Evolutionary conservation across 108 stramenopile species (phyloP).

Genomic region (Pseudonitzschia pungens): DNA sequence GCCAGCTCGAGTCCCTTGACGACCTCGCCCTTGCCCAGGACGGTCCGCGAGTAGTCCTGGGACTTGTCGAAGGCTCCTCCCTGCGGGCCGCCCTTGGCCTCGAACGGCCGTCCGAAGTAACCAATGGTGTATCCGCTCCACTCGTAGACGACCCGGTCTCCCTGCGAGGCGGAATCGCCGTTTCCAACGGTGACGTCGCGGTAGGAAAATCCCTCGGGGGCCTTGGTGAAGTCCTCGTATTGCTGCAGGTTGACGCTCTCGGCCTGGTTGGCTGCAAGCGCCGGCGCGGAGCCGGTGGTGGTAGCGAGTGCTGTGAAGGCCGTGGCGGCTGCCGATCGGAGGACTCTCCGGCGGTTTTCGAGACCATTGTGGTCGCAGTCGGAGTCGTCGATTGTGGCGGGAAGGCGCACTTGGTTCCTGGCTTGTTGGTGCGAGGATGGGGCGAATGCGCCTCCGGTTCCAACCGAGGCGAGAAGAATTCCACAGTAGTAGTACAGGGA

Average conservation of each 20-base stretch:
- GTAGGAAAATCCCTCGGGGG: conserved; percentile 64
- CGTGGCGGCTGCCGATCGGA: not conserved
- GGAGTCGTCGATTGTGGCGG: not conserved
- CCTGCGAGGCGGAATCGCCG: conserved; percentile 35
- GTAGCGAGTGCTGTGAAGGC: not conserved
- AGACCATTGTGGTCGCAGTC: not conserved
- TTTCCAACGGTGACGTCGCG: conserved; percentile 70
- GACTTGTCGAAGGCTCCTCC: conserved; percentile 94
- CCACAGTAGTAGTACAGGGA: not conserved
- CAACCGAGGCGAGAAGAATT: not conserved
- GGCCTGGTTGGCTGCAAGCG: not conserved
- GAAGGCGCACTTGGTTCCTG: no score
- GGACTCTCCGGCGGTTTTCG: not conserved
- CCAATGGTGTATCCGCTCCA: conserved; percentile 98
- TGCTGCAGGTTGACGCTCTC: conserved; percentile 46
- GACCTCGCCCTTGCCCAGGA: conserved; percentile 65
- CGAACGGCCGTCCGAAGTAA: conserved; percentile 89
- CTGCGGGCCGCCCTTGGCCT: conserved; percentile 80
- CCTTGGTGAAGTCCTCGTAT: conserved; percentile 68
- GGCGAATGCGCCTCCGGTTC: not conserved
- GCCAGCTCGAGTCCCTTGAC: conserved; percentile 83
- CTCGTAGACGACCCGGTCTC: conserved; percentile 91
- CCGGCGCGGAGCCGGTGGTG: not conserved
- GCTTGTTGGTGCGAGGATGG: not conserved
- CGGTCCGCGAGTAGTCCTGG: conserved; percentile 74